Evolutionary conservation across 2,329 filamentous ascomycete species (phyloP).

Genomic region (Juglanconis sp.): DNA sequence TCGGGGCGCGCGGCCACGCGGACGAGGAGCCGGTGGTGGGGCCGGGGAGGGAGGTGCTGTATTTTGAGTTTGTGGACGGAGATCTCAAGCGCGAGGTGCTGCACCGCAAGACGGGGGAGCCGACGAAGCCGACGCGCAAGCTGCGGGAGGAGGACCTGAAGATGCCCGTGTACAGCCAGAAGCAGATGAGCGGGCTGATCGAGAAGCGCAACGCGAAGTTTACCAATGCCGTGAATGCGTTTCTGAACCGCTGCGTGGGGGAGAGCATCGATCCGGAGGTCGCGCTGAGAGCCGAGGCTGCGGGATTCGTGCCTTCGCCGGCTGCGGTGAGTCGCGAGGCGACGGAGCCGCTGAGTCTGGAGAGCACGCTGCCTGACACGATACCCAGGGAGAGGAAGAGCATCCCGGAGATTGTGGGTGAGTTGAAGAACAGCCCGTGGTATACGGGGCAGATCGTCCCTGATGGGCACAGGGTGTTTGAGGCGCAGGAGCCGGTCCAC

Average conservation of each 20-base stretch:
- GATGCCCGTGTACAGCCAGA: slow-evolving; percentile 90
- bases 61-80: slow-evolving; percentile 91
- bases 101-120: slow-evolving; percentile 69
- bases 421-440: slow-evolving; percentile 80
- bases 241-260: slow-evolving; percentile 69
- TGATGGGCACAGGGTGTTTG: slow-evolving; percentile 87
- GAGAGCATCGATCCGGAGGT: slow-evolving; percentile 65
- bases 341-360: slow-evolving; percentile 29
- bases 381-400: slow-evolving; percentile 79
- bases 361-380: slow-evolving; percentile 56
- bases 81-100: slow-evolving; percentile 80
- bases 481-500: slow-evolving; percentile 76
- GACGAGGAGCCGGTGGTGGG: slow-evolving; percentile 27
- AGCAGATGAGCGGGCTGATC: slow-evolving; percentile 85
- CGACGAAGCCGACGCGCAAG: slow-evolving; percentile 63
- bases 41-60: slow-evolving; percentile 64
- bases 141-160: slow-evolving; percentile 76
- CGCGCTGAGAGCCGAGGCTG: slow-evolving; percentile 55
- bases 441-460: slow-evolving; percentile 92
- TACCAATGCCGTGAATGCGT: slow-evolving; percentile 68
- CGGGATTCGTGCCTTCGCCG: slow-evolving; percentile 60
- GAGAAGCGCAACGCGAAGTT: slow-evolving; percentile 89
- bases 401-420: slow-evolving; percentile 79
- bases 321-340: slow-evolving; percentile 41
- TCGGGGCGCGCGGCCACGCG: slow-evolving; percentile 28